Evolutionary conservation across 371 early-diverging fungal species (phyloP).

Genomic region (Basidiobolus heterosporus): DNA sequence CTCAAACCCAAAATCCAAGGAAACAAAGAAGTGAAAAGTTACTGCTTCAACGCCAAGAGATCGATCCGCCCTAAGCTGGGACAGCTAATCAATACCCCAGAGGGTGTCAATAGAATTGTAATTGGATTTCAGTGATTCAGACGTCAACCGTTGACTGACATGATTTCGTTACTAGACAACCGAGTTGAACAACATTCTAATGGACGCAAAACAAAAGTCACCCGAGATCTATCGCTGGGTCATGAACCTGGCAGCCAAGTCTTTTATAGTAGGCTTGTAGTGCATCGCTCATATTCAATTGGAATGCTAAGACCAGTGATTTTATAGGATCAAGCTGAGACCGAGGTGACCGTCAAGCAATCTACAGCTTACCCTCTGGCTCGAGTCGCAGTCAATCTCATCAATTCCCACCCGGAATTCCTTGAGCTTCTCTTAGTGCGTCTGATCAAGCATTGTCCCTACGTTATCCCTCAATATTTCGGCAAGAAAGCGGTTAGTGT

Average conservation of each 20-base stretch:
- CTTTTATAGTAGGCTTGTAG: background rate
- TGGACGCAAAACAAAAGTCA: background rate
- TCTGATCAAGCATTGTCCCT: background rate
- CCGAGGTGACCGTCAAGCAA: background rate
- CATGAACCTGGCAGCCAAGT: background rate
- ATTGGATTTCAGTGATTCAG: background rate
- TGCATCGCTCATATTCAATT: background rate
- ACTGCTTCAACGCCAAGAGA: background rate
- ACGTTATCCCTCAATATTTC: background rate
- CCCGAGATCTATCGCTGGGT: background rate
- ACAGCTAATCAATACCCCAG: background rate
- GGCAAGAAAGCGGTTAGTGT: background rate
- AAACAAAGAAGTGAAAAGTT: background rate
- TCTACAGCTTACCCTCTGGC: background rate
- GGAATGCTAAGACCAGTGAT: background rate
- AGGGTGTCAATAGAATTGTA: background rate
- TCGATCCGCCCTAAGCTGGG: background rate
- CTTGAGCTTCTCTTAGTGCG: background rate
- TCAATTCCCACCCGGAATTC: background rate
- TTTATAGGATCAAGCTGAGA: background rate
- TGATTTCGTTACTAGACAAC: background rate
- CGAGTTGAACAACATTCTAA: background rate
- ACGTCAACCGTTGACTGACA: background rate
- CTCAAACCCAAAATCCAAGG: background rate
- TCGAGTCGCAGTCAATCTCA: background rate